Conservation (phyloP, 306 rosid species). For the Sesbania bispinosa region DNA sequence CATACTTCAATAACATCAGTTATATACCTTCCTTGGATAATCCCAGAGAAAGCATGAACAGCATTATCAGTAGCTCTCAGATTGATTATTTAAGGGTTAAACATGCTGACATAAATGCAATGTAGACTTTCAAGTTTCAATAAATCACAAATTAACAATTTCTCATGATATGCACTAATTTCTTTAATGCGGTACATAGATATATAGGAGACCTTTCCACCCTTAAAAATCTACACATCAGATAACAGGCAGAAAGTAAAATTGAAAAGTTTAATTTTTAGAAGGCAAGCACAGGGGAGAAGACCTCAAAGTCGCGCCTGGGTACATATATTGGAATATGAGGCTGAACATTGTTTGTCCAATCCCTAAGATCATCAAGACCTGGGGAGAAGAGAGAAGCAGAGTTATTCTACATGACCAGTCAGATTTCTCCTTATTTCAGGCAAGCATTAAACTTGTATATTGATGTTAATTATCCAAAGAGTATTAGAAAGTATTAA, state of each 20-base stretch:
- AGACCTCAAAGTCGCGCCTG: conserved; percentile 87
- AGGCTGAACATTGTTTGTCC: conserved; percentile 98
- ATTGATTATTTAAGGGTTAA: background rate
- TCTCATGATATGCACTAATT: conserved; percentile 6
- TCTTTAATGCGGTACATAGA: background rate
- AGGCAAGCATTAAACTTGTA: conserved; percentile 10
- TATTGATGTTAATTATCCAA: conserved; percentile 26
- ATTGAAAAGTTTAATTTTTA: conserved; percentile 6
- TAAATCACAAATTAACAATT: background rate
- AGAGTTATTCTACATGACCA: conserved; percentile 12
- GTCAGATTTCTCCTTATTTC: conserved; percentile 1
- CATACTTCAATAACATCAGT: background rate
- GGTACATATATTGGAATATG: conserved; percentile 81
- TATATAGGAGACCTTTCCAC: conserved; percentile 3
- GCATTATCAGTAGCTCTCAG: background rate
- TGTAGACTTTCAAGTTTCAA: background rate
- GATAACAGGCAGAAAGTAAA: background rate
- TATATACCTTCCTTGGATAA: background rate
- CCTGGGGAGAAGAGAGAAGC: conserved; percentile 42
- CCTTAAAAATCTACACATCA: background rate
- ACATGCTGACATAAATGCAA: background rate
- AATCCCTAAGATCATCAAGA: conserved; percentile 93
- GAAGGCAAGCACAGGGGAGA: conserved; percentile 24
- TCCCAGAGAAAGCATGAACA: background rate
- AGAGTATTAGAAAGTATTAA: conserved; percentile 34